Conservation (phyloP, 1,284 basidiomycete genomes). For the Microbotryum violaceum region DNA sequence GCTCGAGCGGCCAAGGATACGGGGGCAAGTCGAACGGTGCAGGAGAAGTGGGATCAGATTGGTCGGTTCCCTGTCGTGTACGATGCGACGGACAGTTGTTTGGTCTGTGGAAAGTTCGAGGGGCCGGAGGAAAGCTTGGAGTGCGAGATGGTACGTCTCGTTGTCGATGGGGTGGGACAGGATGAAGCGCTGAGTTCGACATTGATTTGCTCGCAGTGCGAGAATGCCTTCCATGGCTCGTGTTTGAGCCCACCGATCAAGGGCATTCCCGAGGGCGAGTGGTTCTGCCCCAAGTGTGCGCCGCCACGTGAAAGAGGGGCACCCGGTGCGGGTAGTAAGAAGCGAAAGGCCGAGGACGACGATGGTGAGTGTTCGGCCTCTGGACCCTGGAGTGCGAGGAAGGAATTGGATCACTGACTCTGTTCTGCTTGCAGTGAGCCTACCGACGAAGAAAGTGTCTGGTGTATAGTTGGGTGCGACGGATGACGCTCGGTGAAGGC, state of each 20-base stretch:
- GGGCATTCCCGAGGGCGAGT: conserved; percentile 76
- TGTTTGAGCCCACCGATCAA: conserved; percentile 72
- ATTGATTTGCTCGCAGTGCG: conserved; percentile 54
- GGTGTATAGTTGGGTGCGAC: too few relatives aligned
- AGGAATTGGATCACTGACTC: too few relatives aligned
- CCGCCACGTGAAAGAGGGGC: neutral
- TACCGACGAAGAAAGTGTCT: too few relatives aligned
- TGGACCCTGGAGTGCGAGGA: neutral
- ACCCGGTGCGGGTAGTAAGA: conserved; percentile 7
- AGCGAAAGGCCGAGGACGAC: conserved; percentile 14
- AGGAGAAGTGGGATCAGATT: conserved; percentile 47
- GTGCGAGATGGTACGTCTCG: conserved; percentile 67
- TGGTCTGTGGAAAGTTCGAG: conserved; percentile 60
- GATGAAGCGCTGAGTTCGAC: neutral
- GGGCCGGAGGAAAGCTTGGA: conserved; percentile 64
- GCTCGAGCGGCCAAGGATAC: neutral
- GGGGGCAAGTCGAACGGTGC: conserved; percentile 14
- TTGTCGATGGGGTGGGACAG: neutral
- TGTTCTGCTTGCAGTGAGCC: too few relatives aligned
- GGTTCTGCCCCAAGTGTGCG: conserved; percentile 74
- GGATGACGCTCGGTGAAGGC: too few relatives aligned
- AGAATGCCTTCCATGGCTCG: conserved; percentile 73
- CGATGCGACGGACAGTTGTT: conserved; percentile 60
- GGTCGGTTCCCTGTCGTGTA: conserved; percentile 66
- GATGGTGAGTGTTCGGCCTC: neutral